phyloP scores from a whole-genome alignment of 169 alveolate species.

The Plasmodium vivax region DNA sequence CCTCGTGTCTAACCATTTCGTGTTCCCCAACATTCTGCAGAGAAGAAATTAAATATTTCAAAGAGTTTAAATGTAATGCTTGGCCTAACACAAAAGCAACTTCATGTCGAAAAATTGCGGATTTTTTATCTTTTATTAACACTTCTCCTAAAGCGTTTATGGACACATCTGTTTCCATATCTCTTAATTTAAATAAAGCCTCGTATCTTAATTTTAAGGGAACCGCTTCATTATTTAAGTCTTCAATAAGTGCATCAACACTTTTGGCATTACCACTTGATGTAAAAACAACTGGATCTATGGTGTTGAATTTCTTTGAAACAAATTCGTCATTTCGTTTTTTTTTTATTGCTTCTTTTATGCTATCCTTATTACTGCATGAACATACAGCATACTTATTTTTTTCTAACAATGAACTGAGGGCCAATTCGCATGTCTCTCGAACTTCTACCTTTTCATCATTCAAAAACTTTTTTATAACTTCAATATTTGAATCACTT shows the following conservation, averaged over 20 bases:
- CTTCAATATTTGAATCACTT: conserved; percentile 77
- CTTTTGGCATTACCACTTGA: conserved; percentile 11
- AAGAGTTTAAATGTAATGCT: conserved; percentile 83
- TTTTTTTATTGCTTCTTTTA: conserved; percentile 21
- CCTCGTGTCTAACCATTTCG: conserved; percentile 94
- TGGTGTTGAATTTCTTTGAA: conserved; percentile 64
- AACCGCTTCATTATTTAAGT: conserved; percentile 46
- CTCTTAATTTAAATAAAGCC: conserved; percentile 73
- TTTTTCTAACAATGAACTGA: conserved; percentile 64
- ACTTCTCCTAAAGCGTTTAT: conserved; percentile 84
- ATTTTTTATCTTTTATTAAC: conserved; percentile 81
- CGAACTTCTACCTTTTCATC: conserved; percentile 69
- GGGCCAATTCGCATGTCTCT: conserved; percentile 43
- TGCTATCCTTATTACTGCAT: conserved; percentile 24
- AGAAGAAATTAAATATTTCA: conserved; percentile 80
- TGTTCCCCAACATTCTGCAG: conserved; percentile 84
- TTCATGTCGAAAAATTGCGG: conserved; percentile 93
- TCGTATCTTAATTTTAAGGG: conserved; percentile 67
- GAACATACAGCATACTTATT: conserved; percentile 46
- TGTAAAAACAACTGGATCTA: conserved; percentile 70
- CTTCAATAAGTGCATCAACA: conserved; percentile 50
- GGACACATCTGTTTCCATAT: conserved; percentile 67
- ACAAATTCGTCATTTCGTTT: conserved; percentile 37
- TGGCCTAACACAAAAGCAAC: conserved; percentile 94
- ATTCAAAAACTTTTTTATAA: conserved; percentile 77